Base-by-base conservation (phyloP, 2,329 filamentous ascomycete species). In the Aspergillus flavus region DNA sequence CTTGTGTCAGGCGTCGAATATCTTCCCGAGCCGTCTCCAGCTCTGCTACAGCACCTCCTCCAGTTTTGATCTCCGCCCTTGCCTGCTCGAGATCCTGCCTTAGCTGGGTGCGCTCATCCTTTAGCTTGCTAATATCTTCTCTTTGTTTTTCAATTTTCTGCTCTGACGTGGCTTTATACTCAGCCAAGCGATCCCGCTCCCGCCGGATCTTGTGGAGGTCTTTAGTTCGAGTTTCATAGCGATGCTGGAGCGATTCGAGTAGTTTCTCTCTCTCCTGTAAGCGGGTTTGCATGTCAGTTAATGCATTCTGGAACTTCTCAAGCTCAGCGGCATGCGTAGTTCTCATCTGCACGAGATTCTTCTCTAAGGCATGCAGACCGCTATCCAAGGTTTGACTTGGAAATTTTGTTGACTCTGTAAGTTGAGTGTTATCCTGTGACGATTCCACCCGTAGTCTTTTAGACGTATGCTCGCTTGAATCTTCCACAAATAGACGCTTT, bases 11-110 rank as follows among this genome's bases (percentile, higher is more conserved):
- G 10, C 73, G 71, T 2, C 75, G 75, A 45, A 76, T 74, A 63
- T 82, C 76, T 64, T 80, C 79, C 23, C 74, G 75, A 2, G 77
- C 76, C 11, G 64, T 67, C 68, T 82, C 80, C 5, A 82, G 62
- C 45, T 81, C 78, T 14, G 77, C 76, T n/a, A 74, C 66, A n/a
- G 71, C 72, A 10, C 79, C 80, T 23, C 75, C 78, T 5, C 76
- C 76, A 14, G 69, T 66, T 69, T 80, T 81, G 39, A 82, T 68
- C 23, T 73, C 73, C 52, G 75, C 70, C 28, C 80, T 74, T n/a
- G 76, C 72, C 45, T 75, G 70, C n/a, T 76, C 73, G 4, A 83
- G 72, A 5, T 82, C 78, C 7, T 70, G 72, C 52, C 74, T 69
- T 41, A 82, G 63, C 50, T 74, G 69, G 6, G 71, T 71, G 19